Evolutionary conservation across 2,329 filamentous ascomycete species (phyloP).

Genomic region (Paracorniculantispora psalliotae): DNA sequence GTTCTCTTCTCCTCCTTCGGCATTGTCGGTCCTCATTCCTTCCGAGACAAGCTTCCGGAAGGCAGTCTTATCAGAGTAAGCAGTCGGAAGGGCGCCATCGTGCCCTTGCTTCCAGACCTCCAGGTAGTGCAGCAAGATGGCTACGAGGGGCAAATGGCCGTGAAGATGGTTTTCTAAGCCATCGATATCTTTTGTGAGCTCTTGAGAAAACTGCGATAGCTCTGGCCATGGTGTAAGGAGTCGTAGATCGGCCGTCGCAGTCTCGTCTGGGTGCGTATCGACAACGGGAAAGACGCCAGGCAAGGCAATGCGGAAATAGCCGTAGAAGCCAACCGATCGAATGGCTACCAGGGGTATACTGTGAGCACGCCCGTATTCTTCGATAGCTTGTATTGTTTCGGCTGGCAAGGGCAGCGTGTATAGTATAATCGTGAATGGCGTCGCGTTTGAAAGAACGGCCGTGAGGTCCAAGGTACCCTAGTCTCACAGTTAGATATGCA

Average conservation of each 20-base stretch:
- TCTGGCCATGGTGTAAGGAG: slow-evolving; percentile 84
- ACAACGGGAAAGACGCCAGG: slow-evolving; percentile 84
- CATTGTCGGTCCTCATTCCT: slow-evolving; percentile 63
- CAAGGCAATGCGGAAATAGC: slow-evolving; percentile 75
- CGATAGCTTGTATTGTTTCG: slow-evolving; percentile 40
- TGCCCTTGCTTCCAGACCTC: slow-evolving; percentile 72
- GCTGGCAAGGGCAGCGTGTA: slow-evolving; percentile 47
- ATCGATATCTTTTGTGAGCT: slow-evolving; percentile 66
- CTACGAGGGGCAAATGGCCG: slow-evolving; percentile 84
- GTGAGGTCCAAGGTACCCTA: slow-evolving; percentile 32
- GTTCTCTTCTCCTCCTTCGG: slow-evolving; percentile 92
- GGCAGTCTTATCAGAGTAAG: slow-evolving; percentile 79
- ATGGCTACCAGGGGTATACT: slow-evolving; percentile 73
- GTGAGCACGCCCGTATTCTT: slow-evolving; percentile 46
- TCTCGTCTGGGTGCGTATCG: slow-evolving; percentile 89
- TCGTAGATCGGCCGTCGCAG: slow-evolving; percentile 78
- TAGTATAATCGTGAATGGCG: slow-evolving; percentile 49
- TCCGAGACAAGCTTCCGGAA: slow-evolving; percentile 69
- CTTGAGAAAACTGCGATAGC: slow-evolving; percentile 59
- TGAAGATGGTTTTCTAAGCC: slow-evolving; percentile 73
- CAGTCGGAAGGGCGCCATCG: slow-evolving; percentile 61
- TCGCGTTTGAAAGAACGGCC: slow-evolving; percentile 36
- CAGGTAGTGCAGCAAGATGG: slow-evolving; percentile 77
- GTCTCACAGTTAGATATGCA: slow-evolving; percentile 13
- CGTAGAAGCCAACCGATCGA: slow-evolving; percentile 89